Base-by-base conservation (phyloP, 495 filamentous ascomycete species). In the Penicillium coffeae region DNA sequence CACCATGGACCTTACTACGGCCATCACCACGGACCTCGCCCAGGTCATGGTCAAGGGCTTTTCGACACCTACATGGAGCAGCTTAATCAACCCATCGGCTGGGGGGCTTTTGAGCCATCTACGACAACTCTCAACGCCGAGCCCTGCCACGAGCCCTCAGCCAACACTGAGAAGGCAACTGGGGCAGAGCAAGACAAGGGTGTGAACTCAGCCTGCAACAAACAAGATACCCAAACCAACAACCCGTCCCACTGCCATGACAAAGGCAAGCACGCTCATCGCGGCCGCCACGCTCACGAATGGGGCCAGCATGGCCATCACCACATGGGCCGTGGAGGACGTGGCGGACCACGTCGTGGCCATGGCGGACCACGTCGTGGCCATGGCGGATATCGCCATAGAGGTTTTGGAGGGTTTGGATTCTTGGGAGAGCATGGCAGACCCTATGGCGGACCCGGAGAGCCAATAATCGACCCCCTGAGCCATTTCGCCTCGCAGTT, bases 401-500 rank as follows among this genome's bases (percentile, higher is more conserved):
- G n/a, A n/a, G n/a, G n/a, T n/a, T n/a, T n/a, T n/a, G n/a, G n/a
- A n/a, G n/a, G n/a, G n/a, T n/a, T n/a, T n/a, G n/a, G n/a, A n/a
- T n/a, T n/a, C n/a, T n/a, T n/a, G n/a, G n/a, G n/a, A n/a, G n/a
- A n/a, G n/a, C n/a, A n/a, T n/a, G n/a, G n/a, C n/a, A n/a, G n/a
- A n/a, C n/a, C n/a, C n/a, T n/a, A n/a, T n/a, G n/a, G n/a, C n/a
- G n/a, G n/a, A n/a, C n/a, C 47, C 13, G 45, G 48, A 15, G 36
- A 40, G 18, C 45, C 45, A 20, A 51, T 42, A 38, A 52, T 54
- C 25, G 47, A 55, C 42, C 69, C 68, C 56, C 64, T 71, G 53
- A 58, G 57, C 42, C 60, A 62, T 27, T 56, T 71, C 18, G 64
- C 59, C 34, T 48, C 62, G 32, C 67, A 73, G 33, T 72, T 73